Evolutionary conservation across 2,329 filamentous ascomycete species (phyloP).

Genomic region (Tothia fuscella): DNA sequence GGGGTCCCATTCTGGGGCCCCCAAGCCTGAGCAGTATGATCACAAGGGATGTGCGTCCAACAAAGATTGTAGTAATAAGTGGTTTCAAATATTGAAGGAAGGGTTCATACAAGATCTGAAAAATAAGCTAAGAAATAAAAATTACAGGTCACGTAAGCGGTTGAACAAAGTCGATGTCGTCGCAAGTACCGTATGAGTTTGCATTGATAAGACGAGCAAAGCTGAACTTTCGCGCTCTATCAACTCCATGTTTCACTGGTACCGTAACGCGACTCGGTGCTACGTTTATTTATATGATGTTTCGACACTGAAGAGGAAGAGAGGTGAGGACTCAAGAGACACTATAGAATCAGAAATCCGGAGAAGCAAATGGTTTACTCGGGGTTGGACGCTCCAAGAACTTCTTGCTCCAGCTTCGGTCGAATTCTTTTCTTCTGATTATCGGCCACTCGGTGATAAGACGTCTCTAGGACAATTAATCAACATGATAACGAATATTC

Average conservation of each 20-base stretch:
- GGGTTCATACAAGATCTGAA: too few species aligned
- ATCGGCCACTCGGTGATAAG: constrained; percentile 9
- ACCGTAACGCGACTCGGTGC: constrained; percentile 9
- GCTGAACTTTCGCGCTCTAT: constrained; percentile 3
- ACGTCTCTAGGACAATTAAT: constrained; percentile 10
- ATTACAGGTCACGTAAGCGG: constrained; percentile 1
- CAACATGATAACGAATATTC: constrained; percentile 12
- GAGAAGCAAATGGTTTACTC: constrained; percentile 12
- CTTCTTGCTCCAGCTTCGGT: constrained; percentile 10
- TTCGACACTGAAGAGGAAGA: not conserved
- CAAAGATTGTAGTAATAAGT: constrained; percentile 12
- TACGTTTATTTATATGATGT: constrained; percentile 11
- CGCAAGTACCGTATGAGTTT: constrained; percentile 7
- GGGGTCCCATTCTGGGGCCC: constrained; percentile 7
- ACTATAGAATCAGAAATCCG: constrained; percentile 9
- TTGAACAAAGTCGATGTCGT: constrained; percentile 1
- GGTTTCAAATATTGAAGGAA: constrained; percentile 12
- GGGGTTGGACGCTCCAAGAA: constrained; percentile 13
- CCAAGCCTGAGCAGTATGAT: constrained; percentile 11
- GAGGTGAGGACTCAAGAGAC: not conserved
- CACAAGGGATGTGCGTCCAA: constrained; percentile 12
- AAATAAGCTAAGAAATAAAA: constrained; percentile 1
- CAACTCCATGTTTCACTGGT: constrained; percentile 11
- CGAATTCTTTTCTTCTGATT: constrained; percentile 11
- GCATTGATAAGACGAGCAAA: constrained; percentile 7